A percentile compares a stretch with the other conserved stretches of the same genome.
Evolutionary conservation across 2,329 filamentous ascomycete species (phyloP).

Genomic region (Epichloe sp.): DNA sequence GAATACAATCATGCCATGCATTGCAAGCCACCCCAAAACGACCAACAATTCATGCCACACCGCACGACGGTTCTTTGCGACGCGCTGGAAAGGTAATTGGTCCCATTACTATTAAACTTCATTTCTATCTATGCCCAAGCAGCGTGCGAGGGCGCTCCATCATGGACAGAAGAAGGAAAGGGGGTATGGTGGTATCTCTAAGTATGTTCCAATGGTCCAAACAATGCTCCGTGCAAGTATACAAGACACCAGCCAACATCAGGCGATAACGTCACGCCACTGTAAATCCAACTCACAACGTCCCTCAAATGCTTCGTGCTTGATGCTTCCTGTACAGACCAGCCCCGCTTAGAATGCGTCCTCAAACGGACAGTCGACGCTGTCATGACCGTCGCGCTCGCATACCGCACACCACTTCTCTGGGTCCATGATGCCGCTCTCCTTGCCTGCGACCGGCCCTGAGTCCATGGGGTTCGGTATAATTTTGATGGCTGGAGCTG

Average conservation of each 20-base stretch:
- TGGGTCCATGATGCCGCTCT: constrained; percentile 64
- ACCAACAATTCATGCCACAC: not conserved
- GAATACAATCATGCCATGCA: no score
- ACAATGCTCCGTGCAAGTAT: constrained; percentile 12
- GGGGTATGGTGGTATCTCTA: constrained; percentile 23
- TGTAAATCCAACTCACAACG: constrained; percentile 3
- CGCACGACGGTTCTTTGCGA: no score
- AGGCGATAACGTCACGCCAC: constrained; percentile 10
- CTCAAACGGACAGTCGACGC: constrained; percentile 87
- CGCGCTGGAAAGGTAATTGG: no score
- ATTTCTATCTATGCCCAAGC: constrained; percentile 4
- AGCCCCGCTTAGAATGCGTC: constrained; percentile 45
- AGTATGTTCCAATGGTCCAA: constrained; percentile 16
- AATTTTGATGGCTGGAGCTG: constrained; percentile 30
- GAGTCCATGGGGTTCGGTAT: constrained; percentile 50
- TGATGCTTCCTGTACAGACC: not conserved
- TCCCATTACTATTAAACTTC: constrained; percentile 3
- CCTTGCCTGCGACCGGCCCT: constrained; percentile 63
- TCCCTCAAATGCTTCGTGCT: not conserved
- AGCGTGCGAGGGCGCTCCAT: constrained; percentile 5
- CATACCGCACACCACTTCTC: constrained; percentile 96
- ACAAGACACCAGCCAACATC: constrained; percentile 6
- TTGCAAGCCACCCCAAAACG: not conserved
- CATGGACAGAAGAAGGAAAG: constrained; percentile 9
- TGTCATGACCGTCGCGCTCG: constrained; percentile 91